phyloP scores from a whole-genome alignment of 139 green algal species.

The Chlamydomonas eustigma region DNA sequence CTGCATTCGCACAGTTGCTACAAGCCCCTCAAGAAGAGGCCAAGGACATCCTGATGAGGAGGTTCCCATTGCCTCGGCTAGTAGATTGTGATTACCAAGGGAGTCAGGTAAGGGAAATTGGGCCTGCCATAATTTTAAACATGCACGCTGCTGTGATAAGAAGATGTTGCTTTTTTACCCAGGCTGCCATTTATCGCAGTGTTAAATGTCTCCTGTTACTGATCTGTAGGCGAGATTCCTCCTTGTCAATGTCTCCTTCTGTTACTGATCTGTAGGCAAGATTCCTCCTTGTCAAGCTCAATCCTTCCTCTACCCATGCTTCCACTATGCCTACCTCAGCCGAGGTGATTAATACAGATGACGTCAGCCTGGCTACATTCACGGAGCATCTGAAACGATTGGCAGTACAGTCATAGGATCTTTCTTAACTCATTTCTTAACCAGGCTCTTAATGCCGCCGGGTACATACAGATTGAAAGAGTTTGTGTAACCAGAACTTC shows the following conservation, averaged over 20 bases:
- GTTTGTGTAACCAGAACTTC: too few relatives aligned
- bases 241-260: slow-evolving; percentile 83
- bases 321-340: slow-evolving; percentile 37
- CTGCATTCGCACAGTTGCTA: slow-evolving; percentile 84
- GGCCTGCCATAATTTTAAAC: too few relatives aligned
- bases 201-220: too few relatives aligned
- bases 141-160: too few relatives aligned
- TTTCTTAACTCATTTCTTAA: too few relatives aligned
- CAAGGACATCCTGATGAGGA: slow-evolving; percentile 54
- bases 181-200: too few relatives aligned
- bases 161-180: too few relatives aligned
- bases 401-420: slow-evolving; percentile 77
- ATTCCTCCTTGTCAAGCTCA: slow-evolving; percentile 97
- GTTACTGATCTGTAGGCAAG: slow-evolving; percentile 63
- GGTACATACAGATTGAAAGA: too few relatives aligned
- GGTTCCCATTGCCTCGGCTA: slow-evolving; percentile 88
- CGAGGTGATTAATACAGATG: slow-evolving; percentile 98
- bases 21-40: slow-evolving; percentile 56
- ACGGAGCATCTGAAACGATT: slow-evolving; percentile 89
- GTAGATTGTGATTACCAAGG: slow-evolving; percentile 97
- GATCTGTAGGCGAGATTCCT: slow-evolving; percentile 88
- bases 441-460: too few relatives aligned
- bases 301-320: slow-evolving; percentile 91
- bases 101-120: slow-evolving; percentile 67
- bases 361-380: slow-evolving; percentile 90